Evolutionary conservation across 192 early-diverging fungal genomes (phyloP), one percentile per base, ranked within the genome.

Genomic region (Gigaspora rosea): DNA sequence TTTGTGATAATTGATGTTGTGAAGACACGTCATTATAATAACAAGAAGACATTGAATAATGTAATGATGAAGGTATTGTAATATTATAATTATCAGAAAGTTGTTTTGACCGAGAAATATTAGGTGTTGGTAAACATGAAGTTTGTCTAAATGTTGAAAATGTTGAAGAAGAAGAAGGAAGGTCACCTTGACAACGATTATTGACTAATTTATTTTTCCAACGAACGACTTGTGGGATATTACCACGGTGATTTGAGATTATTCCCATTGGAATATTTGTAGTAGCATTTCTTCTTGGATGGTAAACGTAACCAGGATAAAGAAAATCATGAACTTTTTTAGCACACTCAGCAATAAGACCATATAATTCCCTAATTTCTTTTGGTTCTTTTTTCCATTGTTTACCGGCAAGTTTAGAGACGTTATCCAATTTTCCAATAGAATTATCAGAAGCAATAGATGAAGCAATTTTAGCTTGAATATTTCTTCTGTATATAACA

Each of bases 401-500:
- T 3, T 13, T 18, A 9, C 49, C 49, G 5, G 69, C 69, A 35
- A 41, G 1, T 71, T 71, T 71, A 16, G 69, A 71, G 16, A 71
- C 27, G 0, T 71, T 35, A 7, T 71, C 49, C 51, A 71, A 22
- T 8, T 33, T 65, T 8, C 35, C 64, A 65, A 46, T 9, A 46
- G 13, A 8, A 41, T 41, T 41, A 41, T 41, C 41, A 5, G 64
- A 10, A 15, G 35, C 7, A 18, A 36, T 10, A 18, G 12, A 35
- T 46, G 18, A 18, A 4, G 64, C 64, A 27, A 65, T 65, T 65
- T 65, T 46, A 41, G 63, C 58, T 8, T 72, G 75, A 8, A 71
- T 27, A 15, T 81, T 79, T 46, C 57, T 80, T 33, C 82, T 73
- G 46, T 79, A 83, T 16, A 83, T 70, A 0, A 83, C 20, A 46